Percentiles rank a stretch among this genome's conserved stretches.
Conservation (phyloP, 2,329 filamentous ascomycete species). For the Penicillium verrucosum region DNA sequence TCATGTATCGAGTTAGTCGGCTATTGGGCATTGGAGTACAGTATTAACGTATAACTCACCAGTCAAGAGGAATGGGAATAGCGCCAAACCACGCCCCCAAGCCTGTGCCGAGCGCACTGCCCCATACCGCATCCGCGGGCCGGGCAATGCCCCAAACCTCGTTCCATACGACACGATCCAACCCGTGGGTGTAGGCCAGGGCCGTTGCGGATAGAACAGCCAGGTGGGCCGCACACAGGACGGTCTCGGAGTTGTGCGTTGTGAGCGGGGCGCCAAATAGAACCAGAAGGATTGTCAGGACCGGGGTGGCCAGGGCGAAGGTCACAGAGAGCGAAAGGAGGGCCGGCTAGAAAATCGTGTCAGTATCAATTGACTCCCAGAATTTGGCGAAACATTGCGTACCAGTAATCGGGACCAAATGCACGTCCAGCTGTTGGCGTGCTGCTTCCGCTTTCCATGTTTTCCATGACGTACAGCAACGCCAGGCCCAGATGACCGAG, state of each 20-base stretch:
- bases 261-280: slow-evolving; percentile 91
- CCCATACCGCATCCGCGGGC: slow-evolving; percentile 81
- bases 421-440: slow-evolving; percentile 12
- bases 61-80: slow-evolving; percentile 91
- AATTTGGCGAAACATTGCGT: slow-evolving; percentile 5
- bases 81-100: slow-evolving; percentile 90
- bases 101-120: slow-evolving; percentile 71
- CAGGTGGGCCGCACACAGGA: slow-evolving; percentile 77
- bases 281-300: slow-evolving; percentile 63
- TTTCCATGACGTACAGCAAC: slow-evolving; percentile 19
- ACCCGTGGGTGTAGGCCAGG: slow-evolving; percentile 80
- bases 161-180: slow-evolving; percentile 68
- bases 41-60: slow-evolving; percentile 51
- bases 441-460: slow-evolving; percentile 23
- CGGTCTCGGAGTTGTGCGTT: slow-evolving; percentile 72
- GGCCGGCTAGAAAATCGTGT: slow-evolving; percentile 54
- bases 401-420: slow-evolving; percentile 29
- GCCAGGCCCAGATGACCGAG: slow-evolving; percentile 10
- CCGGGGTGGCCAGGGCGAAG: slow-evolving; percentile 53
- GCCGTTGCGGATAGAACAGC: slow-evolving; percentile 74
- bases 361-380: not conserved
- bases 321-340: slow-evolving; percentile 63
- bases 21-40: not conserved
- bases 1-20: slow-evolving; percentile 5
- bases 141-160: slow-evolving; percentile 65